Conservation (phyloP, 192 early-diverging fungal species). For the Diversispora eburnea region DNA sequence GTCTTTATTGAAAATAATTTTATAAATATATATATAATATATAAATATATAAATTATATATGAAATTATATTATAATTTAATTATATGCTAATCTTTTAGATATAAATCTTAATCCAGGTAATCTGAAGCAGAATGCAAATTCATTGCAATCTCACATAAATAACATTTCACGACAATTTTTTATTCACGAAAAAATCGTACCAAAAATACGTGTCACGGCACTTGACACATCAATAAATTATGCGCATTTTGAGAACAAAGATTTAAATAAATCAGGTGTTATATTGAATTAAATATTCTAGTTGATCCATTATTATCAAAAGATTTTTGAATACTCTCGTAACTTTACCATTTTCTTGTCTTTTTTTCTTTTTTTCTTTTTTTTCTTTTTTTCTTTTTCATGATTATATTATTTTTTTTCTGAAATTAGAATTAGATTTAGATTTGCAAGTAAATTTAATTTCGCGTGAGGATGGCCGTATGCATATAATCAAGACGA, state of each 20-base stretch:
- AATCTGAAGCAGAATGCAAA: not conserved
- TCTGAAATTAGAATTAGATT: not conserved
- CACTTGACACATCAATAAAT: not conserved
- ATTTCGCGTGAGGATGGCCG: constrained; percentile 22
- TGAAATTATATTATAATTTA: too few relatives aligned
- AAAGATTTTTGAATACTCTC: too few relatives aligned
- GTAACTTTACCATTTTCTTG: too few relatives aligned
- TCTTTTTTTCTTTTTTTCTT: not conserved
- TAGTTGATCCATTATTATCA: too few relatives aligned
- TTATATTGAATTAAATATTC: not conserved
- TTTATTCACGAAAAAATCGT: constrained; percentile 6
- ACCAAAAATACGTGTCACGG: constrained; percentile 2
- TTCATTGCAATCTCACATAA: constrained; percentile 15
- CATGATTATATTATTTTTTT: not conserved
- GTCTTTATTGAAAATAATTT: too few relatives aligned
- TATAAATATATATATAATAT: too few relatives aligned
- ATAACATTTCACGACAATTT: constrained; percentile 5
- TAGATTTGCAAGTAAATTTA: constrained; percentile 24
- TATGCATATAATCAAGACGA: not conserved
- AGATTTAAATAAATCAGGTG: constrained; percentile 5
- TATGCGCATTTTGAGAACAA: not conserved
- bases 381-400: not conserved
- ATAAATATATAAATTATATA: too few relatives aligned
- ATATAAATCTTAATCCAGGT: not conserved
- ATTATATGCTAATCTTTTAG: too few relatives aligned